These are phyloP conservation scores for Puya raimondii DNA, from an alignment of 176 grass and related monocot genomes.

Conservation along the genomic window DNA sequence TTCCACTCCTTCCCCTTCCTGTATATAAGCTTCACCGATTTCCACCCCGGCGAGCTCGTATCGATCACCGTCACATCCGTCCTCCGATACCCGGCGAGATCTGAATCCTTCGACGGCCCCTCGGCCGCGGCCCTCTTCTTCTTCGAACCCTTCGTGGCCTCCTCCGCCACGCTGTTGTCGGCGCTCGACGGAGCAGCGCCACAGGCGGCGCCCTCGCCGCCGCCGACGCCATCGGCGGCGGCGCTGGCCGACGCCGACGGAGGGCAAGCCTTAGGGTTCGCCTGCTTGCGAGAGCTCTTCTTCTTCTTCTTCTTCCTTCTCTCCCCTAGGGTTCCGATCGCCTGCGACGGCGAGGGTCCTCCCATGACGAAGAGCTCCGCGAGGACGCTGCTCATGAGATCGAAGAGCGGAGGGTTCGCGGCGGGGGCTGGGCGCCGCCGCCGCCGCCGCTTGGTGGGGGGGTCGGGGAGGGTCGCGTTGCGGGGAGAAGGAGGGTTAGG, in stretches of 20 bases:
- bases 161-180: conserved; percentile 14
- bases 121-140: background rate
- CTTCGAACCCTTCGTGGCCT: conserved; percentile 7
- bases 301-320: background rate
- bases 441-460: background rate
- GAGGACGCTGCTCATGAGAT: conserved; percentile 27
- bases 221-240: conserved; percentile 18
- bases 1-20: conserved; percentile 41
- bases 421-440: background rate
- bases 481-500: conserved; percentile 13
- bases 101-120: background rate
- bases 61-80: conserved; percentile 85
- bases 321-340: background rate
- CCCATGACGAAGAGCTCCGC: conserved; percentile 64
- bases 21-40: conserved; percentile 51
- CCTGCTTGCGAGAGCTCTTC: conserved; percentile 21
- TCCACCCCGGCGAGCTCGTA: conserved; percentile 65
- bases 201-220: background rate
- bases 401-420: background rate
- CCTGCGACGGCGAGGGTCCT: background rate
- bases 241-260: conserved; percentile 22
- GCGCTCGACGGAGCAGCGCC: background rate
- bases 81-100: conserved; percentile 16
- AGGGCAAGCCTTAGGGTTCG: conserved; percentile 18
- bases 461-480: background rate